Evolutionary conservation across 202 grass and related monocot species (phyloP).

Genomic region (Tripidium arundinaceum): DNA sequence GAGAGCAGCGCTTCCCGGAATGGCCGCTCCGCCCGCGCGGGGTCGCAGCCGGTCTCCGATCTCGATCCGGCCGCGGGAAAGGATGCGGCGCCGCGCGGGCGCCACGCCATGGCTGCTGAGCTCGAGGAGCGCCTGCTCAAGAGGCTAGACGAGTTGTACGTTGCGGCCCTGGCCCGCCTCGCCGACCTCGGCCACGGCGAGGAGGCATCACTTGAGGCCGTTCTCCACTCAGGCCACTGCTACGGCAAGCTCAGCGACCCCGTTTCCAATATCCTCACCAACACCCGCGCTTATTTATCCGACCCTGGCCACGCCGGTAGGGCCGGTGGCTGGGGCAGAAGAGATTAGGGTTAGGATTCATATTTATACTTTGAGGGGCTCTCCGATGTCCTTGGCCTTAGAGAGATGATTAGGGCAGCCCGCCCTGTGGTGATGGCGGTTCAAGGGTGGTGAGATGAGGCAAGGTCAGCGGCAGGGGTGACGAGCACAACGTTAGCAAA

Average conservation of each 20-base stretch:
- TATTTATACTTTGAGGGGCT: no score
- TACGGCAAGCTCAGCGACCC: constrained; percentile 61
- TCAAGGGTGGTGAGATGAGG: no score
- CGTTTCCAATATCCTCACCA: constrained; percentile 74
- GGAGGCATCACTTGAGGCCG: constrained; percentile 64
- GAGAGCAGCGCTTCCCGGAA: constrained; percentile 35
- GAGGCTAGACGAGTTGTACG: constrained; percentile 69
- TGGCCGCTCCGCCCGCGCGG: not conserved
- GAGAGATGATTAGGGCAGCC: no score
- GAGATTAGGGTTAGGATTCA: no score
- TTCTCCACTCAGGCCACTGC: constrained; percentile 77
- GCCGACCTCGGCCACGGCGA: constrained; percentile 54
- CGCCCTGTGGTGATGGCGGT: no score
- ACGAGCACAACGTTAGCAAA: no score
- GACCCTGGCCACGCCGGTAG: constrained; percentile 22
- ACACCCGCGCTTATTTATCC: constrained; percentile 56
- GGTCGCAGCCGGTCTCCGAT: constrained; percentile 15
- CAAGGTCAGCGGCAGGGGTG: no score
- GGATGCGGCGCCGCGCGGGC: constrained; percentile 42
- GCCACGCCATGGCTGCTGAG: constrained; percentile 53
- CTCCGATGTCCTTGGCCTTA: no score
- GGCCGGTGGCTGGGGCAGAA: constrained; percentile 45
- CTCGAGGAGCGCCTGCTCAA: constrained; percentile 78
- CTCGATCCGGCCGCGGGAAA: constrained; percentile 32
- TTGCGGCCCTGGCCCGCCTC: constrained; percentile 62